Conservation (phyloP, 768 basidiomycete genomes). For the Xerocomellus intermedius region DNA sequence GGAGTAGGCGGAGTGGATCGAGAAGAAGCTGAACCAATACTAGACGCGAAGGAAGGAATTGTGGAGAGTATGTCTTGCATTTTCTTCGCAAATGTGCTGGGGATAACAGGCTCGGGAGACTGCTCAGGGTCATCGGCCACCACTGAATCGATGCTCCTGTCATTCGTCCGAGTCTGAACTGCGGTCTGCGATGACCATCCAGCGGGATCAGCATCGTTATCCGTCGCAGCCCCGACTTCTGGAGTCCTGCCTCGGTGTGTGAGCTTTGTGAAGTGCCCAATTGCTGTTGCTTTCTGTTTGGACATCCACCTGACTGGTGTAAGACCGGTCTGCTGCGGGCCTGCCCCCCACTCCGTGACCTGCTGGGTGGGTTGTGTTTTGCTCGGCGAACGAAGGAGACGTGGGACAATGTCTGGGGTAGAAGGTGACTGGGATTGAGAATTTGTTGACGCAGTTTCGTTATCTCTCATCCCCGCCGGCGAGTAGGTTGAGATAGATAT, state of each 20-base stretch:
- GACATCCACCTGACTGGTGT: constrained; percentile 10
- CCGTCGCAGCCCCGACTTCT: neutral
- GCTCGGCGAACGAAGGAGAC: constrained; percentile 20
- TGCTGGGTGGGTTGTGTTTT: constrained; percentile 20
- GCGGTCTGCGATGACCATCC: constrained; percentile 6
- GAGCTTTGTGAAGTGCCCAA: constrained; percentile 18
- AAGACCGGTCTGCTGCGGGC: constrained; percentile 2
- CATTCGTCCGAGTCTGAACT: constrained; percentile 3
- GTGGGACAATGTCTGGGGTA: constrained; percentile 3
- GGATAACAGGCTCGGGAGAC: constrained; percentile 34
- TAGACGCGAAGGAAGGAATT: constrained; percentile 35
- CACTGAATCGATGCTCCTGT: constrained; percentile 2
- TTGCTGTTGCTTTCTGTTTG: constrained; percentile 15
- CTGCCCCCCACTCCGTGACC: neutral
- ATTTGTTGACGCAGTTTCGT: neutral
- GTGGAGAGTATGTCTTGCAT: constrained; percentile 53
- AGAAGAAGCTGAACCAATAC: constrained; percentile 16
- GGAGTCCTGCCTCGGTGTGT: constrained; percentile 9
- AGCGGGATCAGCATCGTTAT: constrained; percentile 4
- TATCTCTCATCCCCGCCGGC: constrained; percentile 5
- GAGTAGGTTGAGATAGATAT: neutral
- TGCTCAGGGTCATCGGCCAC: constrained; percentile 13
- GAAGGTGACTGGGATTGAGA: neutral
- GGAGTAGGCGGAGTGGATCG: constrained; percentile 12
- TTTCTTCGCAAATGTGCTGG: constrained; percentile 44